These are phyloP conservation scores for Primulina eburnea DNA, from an alignment of 257 asterid genomes.

Conservation along the genomic window DNA sequence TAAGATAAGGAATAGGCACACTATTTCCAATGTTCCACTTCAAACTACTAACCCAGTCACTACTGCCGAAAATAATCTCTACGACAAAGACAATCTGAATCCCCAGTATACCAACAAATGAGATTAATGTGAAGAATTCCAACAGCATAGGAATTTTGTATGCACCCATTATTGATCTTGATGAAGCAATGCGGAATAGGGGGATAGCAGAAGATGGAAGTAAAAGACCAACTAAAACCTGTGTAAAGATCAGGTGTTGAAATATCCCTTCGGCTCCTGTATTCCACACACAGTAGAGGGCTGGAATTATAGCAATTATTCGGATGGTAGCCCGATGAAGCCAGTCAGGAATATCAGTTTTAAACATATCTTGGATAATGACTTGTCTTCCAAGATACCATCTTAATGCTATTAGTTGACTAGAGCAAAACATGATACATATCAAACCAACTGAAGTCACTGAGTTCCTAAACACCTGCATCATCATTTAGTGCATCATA, in stretches of 20 bases:
- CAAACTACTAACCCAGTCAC: conserved; percentile 85
- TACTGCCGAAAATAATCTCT: conserved; percentile 83
- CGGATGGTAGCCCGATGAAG: conserved; percentile 86
- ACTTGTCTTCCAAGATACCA: conserved; percentile 78
- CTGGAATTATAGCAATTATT: conserved; percentile 74
- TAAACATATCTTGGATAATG: conserved; percentile 53
- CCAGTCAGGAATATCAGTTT: conserved; percentile 85
- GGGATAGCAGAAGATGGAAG: conserved; percentile 96
- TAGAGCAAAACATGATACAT: conserved; percentile 57
- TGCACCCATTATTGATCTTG: conserved; percentile 77
- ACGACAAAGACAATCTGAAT: conserved; percentile 65
- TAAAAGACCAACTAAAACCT: conserved; percentile 77
- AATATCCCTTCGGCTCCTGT: conserved; percentile 91
- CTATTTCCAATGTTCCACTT: conserved; percentile 67
- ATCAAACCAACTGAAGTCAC: conserved; percentile 56
- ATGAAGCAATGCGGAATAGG: conserved; percentile 79
- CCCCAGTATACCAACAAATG: conserved; percentile 70
- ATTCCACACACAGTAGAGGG: conserved; percentile 77
- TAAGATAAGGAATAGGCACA: conserved; percentile 57
- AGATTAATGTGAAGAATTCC: conserved; percentile 57
- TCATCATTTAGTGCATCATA: conserved; percentile 25
- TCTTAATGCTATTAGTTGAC: conserved; percentile 67
- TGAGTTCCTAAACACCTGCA: conserved; percentile 77
- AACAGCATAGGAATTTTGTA: conserved; percentile 50
- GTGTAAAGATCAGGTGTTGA: conserved; percentile 73